Base-by-base conservation (phyloP, 106 monocot species). In the Acanthochlamys bracteata region DNA sequence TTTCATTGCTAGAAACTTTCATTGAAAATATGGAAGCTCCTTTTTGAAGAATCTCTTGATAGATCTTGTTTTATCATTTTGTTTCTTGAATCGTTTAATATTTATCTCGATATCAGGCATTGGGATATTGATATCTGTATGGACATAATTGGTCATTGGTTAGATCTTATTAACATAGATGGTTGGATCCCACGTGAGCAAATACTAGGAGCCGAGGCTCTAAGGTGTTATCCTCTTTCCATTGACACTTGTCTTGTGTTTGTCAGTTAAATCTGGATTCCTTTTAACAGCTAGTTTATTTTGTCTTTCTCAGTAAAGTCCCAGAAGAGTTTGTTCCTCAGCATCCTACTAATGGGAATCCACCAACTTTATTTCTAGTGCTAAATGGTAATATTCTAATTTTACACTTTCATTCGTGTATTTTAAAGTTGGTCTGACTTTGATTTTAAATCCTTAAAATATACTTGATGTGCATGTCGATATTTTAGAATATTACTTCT, bases 111-210 rank as follows among this genome's bases (percentile, higher is more conserved):
- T 45, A 9, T 45, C 61, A 94, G 94, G 85, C 82, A 81, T 40
- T 98, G 96, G 96, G 96, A 98, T 70, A 53, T 85, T 24, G 59
- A 77, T 61, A 85, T 98, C 17, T 83, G 76, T 39, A 72, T 98
- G 88, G 96, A 98, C 67, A 83, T 98, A 39, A 66, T 98, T 79
- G 92, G 91, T 20, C 96, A 98, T 81, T 98, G 96, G 96, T 75
- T 98, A 58, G 96, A 98, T 83, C 73, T 98, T 10, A 64, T 98
- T 33, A 98, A 98, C 65, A 25, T 83, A 16, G 91, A 98, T 83
- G 96, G 96, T 63, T 98, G 96, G 96, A 98, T 98, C 77, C 96
- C 96, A 65, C 96, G 91, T 41, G 96, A 98, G 54, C 91, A 92
- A 70, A 98, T 98, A 33, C 57, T 98, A 56, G 96, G 96, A 39